Evolutionary conservation across 148 eudicot genomes (phyloP), one percentile per base, ranked within the genome.

Genomic region (Rhododendron kiyosumense): DNA sequence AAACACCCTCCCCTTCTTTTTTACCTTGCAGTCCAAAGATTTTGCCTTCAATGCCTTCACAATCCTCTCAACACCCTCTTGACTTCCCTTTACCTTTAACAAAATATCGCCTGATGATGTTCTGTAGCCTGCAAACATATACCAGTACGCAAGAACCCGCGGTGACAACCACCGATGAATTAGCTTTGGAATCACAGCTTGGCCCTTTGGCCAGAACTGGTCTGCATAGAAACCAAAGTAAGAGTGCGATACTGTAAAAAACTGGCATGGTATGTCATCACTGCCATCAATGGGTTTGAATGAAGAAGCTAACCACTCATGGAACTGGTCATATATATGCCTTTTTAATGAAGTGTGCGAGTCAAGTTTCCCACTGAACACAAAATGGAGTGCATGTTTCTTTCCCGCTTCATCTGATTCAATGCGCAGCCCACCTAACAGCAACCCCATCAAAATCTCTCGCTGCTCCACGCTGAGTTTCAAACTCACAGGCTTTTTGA

Each of bases 71-170:
- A 90, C 92, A 82, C 94, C 98, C 81, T 85, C 96, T 87, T 86
- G 83, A 86, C 89, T 88, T 74, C 95, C 97, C 86, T 87, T 94
- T 8, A 93, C 52, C 91, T 91, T 97, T 96, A 97, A 84, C 87
- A 97, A 85, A 84, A 96, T 91, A 85, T 95, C 97, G 48, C 97
- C 98, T 11, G 91, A 91, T 38, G 96, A 87, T 78, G 99, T 95
- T 90, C 93, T 91, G 82, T 91, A 79, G 67, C 99, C 99, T 41
- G 93, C 90, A 87, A 91, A 94, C 96, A 95, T 94, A 77, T 93
- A 96, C 99, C 99, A 96, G 87, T 93, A 96, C n/a, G 97, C 99
- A 91, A 97, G 95, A 91, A 89, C 96, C 52, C 94, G 94, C 10
- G 96, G 98, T 30, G 96, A 93, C 86, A 97, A 69, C 99, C 99